These are phyloP conservation scores for Haplosporangium sp. DNA, from an alignment of 371 early-diverging fungal species.

Conservation along the genomic window DNA sequence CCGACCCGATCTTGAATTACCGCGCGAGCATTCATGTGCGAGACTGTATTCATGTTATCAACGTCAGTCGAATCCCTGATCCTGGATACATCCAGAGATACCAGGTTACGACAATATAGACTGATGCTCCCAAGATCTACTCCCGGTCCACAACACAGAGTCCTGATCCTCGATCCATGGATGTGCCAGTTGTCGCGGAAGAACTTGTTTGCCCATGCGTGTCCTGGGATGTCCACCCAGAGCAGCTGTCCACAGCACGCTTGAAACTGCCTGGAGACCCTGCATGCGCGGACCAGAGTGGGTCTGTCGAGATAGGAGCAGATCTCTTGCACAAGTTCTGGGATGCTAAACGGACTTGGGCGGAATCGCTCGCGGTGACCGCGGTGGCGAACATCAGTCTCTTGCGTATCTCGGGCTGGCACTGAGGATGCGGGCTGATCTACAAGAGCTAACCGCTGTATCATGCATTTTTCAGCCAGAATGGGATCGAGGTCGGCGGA, in stretches of 20 bases:
- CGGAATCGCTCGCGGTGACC: background rate
- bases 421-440: background rate
- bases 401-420: background rate
- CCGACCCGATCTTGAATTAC: background rate
- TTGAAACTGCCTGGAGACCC: constrained; percentile 31
- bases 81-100: constrained; percentile 34
- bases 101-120: constrained; percentile 21
- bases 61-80: constrained; percentile 1
- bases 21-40: background rate
- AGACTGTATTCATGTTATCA: background rate
- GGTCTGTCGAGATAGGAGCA: constrained; percentile 33
- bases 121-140: constrained; percentile 12
- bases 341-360: constrained; percentile 18
- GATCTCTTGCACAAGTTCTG: constrained; percentile 33
- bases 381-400: no score
- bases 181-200: constrained; percentile 26
- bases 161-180: constrained; percentile 19
- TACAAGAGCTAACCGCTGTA: no score
- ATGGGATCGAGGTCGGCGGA: background rate
- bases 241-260: constrained; percentile 24
- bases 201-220: constrained; percentile 32
- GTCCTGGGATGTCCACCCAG: constrained; percentile 27
- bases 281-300: constrained; percentile 21
- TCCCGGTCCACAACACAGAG: constrained; percentile 20
- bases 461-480: background rate